phyloP scores from a whole-genome alignment of 2,329 filamentous ascomycete genomes.

The Ascochyta rabiei region DNA sequence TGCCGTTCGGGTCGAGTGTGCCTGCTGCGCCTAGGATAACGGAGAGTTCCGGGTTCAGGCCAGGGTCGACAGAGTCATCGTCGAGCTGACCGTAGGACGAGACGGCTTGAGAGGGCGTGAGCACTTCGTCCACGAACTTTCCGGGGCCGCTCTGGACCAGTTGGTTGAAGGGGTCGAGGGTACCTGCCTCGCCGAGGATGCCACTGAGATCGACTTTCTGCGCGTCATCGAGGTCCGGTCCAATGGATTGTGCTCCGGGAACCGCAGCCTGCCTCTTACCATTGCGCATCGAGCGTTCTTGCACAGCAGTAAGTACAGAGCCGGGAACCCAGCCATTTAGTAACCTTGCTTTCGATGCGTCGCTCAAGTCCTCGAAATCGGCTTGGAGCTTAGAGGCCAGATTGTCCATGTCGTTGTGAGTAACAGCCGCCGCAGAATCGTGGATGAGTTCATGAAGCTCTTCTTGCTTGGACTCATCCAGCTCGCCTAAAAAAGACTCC shows the following conservation, averaged over 20 bases:
- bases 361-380: not conserved
- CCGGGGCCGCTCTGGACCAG: not conserved
- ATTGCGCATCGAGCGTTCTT: not conserved
- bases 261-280: not conserved
- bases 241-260: slow-evolving; percentile 4
- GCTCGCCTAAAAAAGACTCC: slow-evolving; percentile 13
- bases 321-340: not conserved
- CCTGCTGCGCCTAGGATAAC: not conserved
- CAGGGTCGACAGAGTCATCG: not conserved
- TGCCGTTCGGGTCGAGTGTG: slow-evolving; percentile 4
- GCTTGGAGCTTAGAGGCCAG: not conserved
- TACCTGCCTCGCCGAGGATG: not conserved
- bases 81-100: not conserved
- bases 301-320: not conserved
- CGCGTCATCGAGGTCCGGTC: slow-evolving; percentile 8
- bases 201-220: not conserved
- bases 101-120: not conserved
- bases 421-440: slow-evolving; percentile 1
- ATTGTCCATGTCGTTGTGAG: not conserved
- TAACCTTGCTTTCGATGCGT: not conserved
- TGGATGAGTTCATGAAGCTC: slow-evolving; percentile 9
- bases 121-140: not conserved
- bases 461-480: slow-evolving; percentile 7
- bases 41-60: not conserved
- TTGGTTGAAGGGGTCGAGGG: not conserved